Evolutionary conservation across 106 monocot genomes (phyloP), one percentile per base, ranked within the genome.

Genomic region (Apostasia shenzhenica): DNA sequence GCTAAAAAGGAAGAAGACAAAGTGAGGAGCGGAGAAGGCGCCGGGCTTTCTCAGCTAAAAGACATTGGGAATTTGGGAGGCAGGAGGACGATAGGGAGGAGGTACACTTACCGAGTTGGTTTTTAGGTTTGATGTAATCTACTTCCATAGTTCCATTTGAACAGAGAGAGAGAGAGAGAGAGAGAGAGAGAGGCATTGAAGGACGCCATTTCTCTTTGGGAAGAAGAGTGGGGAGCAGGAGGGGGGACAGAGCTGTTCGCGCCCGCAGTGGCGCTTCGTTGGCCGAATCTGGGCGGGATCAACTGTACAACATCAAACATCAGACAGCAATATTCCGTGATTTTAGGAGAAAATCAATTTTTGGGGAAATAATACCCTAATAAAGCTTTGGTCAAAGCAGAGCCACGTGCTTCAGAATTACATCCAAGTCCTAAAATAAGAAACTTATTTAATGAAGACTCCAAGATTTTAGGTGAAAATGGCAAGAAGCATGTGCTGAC

Each of bases 281-380:
- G 62, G 42, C 62, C 44, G 38, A 11, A 62, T 62, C 62, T 62
- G 62, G 41, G 62, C 13, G 9, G 13, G 62, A 62, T 62, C 62
- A 11, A 9, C 13, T 44, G 44, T 6, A 62, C 11, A 43, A 45
- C 13, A 13, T 41, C 3, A 45, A n/a, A 2, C 45, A 45, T 41
- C 2, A n/a, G 2, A n/a, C 45, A 45, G 44, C 62, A 42, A 59
- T 26, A 26, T 26, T 26, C 26, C 26, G 26, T 26, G 26, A 26
- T 26, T 26, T 26, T 26, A 26, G 26, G 26, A 26, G 26, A 26
- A 26, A 26, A 26, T 26, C 26, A 26, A 26, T 26, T 26, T 26
- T 26, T 26, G 26, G 26, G 26, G 26, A 59, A 41, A 1, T 6
- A 41, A 9, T 0, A 8, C 56, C 12, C 12, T 56, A 14, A 56